Percentiles rank a stretch among this genome's conserved stretches.
These are phyloP conservation scores for Calonectria pseudoturangicola DNA, from an alignment of 2,329 filamentous ascomycete species.

Conservation along the genomic window DNA sequence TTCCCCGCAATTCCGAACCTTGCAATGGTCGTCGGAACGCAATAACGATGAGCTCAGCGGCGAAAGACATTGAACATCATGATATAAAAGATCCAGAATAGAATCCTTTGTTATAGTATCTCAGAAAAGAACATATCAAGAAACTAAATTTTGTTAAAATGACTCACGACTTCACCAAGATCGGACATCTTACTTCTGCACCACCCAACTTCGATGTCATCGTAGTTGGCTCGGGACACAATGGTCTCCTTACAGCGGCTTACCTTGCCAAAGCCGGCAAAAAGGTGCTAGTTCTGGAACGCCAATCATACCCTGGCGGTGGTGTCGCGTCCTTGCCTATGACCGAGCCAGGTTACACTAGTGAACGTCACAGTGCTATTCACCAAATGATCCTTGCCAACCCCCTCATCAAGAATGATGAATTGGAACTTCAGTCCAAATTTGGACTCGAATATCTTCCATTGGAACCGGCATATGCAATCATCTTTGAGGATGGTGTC, in stretches of 20 bases:
- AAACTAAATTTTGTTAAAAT: not conserved
- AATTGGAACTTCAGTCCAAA: not conserved
- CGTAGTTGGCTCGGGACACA: not conserved
- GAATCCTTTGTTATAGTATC: not conserved
- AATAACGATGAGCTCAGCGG: not conserved
- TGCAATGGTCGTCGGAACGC: not conserved
- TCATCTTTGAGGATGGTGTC: not conserved
- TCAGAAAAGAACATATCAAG: not conserved
- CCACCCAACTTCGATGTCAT: not conserved
- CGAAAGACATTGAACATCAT: not conserved
- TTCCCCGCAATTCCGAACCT: constrained; percentile 11
- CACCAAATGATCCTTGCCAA: constrained; percentile 8
- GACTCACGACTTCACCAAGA: constrained; percentile 9
- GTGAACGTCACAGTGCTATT: constrained; percentile 7
- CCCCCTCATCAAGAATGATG: constrained; percentile 5
- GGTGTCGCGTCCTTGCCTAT: constrained; percentile 7
- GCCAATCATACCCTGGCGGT: not conserved
- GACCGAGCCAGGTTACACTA: not conserved
- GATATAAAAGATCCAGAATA: not conserved
- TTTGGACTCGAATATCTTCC: constrained; percentile 1
- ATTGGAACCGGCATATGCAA: not conserved
- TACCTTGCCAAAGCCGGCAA: constrained; percentile 4
- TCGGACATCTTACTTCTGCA: not conserved
- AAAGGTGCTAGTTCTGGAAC: not conserved
- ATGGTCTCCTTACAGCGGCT: constrained; percentile 3